Conservation (phyloP, 192 early-diverging fungal genomes). For the Coemansia sp. region DNA sequence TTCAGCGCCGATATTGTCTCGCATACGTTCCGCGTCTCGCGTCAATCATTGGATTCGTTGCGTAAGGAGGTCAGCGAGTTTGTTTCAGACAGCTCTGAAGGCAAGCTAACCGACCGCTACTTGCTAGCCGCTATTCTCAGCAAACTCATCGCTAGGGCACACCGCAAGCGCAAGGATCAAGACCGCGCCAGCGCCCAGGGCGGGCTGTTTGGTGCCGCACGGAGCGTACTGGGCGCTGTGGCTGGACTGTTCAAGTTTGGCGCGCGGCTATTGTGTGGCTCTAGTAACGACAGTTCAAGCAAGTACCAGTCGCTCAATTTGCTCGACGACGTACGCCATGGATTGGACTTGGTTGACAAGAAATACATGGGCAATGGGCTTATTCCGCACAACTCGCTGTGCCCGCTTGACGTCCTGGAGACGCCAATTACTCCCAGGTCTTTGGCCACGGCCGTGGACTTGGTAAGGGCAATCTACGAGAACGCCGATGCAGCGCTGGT, state of each 20-base stretch:
- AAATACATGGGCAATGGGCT: slow-evolving; percentile 49
- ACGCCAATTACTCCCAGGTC: slow-evolving; percentile 10
- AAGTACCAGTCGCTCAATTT: slow-evolving; percentile 33
- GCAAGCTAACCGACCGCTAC: slow-evolving; percentile 7
- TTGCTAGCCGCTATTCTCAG: slow-evolving; percentile 41
- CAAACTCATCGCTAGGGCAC: slow-evolving; percentile 41
- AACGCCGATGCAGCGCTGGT: slow-evolving; percentile 33
- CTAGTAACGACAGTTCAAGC: background rate
- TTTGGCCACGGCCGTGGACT: slow-evolving; percentile 12
- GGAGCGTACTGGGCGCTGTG: background rate
- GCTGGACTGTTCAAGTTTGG: background rate
- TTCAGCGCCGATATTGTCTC: slow-evolving; percentile 24
- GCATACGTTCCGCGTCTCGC: slow-evolving; percentile 39
- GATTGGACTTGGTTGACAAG: slow-evolving; percentile 16
- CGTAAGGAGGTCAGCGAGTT: slow-evolving; percentile 12
- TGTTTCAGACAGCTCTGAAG: background rate
- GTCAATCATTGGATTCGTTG: slow-evolving; percentile 6
- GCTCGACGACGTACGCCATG: slow-evolving; percentile 40
- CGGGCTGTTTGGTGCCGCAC: background rate
- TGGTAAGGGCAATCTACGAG: slow-evolving; percentile 16
- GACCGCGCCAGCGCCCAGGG: background rate
- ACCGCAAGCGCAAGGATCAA: slow-evolving; percentile 19
- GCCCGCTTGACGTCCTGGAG: slow-evolving; percentile 31
- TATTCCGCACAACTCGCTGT: slow-evolving; percentile 34
- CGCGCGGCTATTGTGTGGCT: background rate